Percentiles rank a stretch among this genome's conserved stretches.
phyloP scores from a whole-genome alignment of 2,329 filamentous ascomycete species.

The Colletotrichum lentis region DNA sequence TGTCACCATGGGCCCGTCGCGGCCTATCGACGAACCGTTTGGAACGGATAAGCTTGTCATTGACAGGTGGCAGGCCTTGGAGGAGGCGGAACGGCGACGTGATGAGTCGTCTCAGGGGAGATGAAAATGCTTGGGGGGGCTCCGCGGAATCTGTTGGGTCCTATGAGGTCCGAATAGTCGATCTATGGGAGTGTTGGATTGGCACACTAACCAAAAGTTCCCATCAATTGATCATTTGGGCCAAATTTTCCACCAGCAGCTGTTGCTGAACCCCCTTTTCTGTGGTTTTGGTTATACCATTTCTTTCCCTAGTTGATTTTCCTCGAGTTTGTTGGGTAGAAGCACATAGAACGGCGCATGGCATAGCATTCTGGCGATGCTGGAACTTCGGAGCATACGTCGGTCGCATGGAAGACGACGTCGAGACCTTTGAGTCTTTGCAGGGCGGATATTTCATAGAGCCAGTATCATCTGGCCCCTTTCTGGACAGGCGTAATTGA shows the following conservation, averaged over 20 bases:
- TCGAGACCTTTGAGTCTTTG: slow-evolving; percentile 29
- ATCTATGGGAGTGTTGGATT: background rate
- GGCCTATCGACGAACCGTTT: slow-evolving; percentile 49
- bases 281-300: background rate
- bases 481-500: background rate
- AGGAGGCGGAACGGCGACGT: slow-evolving; percentile 38
- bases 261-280: background rate
- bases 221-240: background rate
- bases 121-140: background rate
- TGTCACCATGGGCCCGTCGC: slow-evolving; percentile 36
- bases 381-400: slow-evolving; percentile 2
- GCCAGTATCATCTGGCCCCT: slow-evolving; percentile 6
- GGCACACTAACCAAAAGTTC: background rate
- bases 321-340: background rate
- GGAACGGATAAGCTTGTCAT: slow-evolving; percentile 43
- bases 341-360: slow-evolving; percentile 19
- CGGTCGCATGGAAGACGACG: background rate
- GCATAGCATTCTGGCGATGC: slow-evolving; percentile 35
- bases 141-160: too few species aligned
- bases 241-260: background rate
- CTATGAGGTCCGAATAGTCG: background rate
- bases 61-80: slow-evolving; percentile 50
- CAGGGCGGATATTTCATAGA: slow-evolving; percentile 11
- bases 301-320: background rate
- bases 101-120: slow-evolving; percentile 11